A percentile compares a stretch with the other conserved stretches of the same genome.
Conservation (phyloP, 306 rosid genomes). For the Vachellia pachyceras region DNA sequence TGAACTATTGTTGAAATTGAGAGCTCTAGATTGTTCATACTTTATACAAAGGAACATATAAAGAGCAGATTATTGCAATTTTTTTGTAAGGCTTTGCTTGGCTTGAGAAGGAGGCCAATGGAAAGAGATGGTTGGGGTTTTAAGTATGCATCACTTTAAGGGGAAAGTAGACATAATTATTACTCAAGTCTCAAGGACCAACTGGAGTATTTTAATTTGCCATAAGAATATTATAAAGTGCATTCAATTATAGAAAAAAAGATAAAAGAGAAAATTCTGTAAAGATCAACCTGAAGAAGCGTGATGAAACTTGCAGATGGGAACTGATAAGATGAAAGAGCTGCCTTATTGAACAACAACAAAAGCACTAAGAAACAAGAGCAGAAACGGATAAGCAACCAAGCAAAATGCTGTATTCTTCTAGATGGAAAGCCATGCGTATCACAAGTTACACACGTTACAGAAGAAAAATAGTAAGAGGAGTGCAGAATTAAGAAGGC, state of each 20-base stretch:
- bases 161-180: neutral
- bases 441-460: neutral
- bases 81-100: neutral
- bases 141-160: neutral
- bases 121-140: neutral
- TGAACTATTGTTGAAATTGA: neutral
- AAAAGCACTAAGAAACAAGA: slow-evolving; percentile 63
- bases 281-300: slow-evolving; percentile 78
- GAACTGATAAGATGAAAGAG: slow-evolving; percentile 86
- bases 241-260: neutral
- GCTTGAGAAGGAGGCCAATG: neutral
- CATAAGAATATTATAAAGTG: neutral
- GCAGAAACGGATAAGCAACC: neutral
- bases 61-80: neutral
- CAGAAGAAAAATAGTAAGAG: neutral
- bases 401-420: neutral
- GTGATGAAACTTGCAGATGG: slow-evolving; percentile 90
- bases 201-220: neutral
- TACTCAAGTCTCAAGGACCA: slow-evolving; percentile 2
- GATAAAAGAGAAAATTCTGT: neutral
- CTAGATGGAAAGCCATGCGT: slow-evolving; percentile 1
- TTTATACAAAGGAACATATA: neutral
- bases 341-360: slow-evolving; percentile 94
- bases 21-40: neutral
- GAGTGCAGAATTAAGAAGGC: neutral